Base-by-base conservation (phyloP, 768 basidiomycete genomes). In the Gymnopilus junonius region DNA sequence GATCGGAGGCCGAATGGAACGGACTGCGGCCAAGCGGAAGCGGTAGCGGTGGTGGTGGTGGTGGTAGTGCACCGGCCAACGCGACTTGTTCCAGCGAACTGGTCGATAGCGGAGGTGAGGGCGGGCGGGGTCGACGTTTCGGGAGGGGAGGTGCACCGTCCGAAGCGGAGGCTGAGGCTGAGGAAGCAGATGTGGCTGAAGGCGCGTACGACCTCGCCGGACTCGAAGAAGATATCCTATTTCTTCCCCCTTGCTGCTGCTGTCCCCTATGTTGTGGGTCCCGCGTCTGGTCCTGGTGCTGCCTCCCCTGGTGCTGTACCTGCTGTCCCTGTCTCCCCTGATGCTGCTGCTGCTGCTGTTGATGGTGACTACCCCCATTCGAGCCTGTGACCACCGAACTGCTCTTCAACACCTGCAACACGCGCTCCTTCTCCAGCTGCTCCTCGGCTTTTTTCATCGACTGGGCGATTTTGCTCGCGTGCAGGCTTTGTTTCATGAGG, bases 381-480 rank as follows among this genome's bases (percentile, higher is more conserved):
- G 69, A 66, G 73, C 75, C 75, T 64, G 74, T 69, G 32, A 72
- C 67, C 51, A 71, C 70, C 31, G 81, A 77, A 40, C 86, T 86
- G 66, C 88, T 89, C 74, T 89, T 90, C 32, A 93, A 79, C 11
- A 93, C 87, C 72, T 88, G 85, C 63, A 92, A 77, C 20, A 92
- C 83, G 10, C 91, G 80, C 70, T 90, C 88, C 65, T 85, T 84
- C 72, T 91, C 90, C 17, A 91, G 78, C 64, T 84, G 81, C 42
- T 85, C 85, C 68, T 92, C 88, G 0, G 85, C 87, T 51, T 85
- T 84, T 74, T 92, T 91, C 74, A 91, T 78, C 4, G 82, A 83
- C 72, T 91, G 87, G 1, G 85, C 92, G 0, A 85, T 83, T 69
- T 91, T 90, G 61, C 85, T 87, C 6, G 92, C 92, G 56, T 90